Evolutionary conservation across 768 basidiomycete genomes (phyloP).

Genomic region (Brasilioporus rufonigricans): DNA sequence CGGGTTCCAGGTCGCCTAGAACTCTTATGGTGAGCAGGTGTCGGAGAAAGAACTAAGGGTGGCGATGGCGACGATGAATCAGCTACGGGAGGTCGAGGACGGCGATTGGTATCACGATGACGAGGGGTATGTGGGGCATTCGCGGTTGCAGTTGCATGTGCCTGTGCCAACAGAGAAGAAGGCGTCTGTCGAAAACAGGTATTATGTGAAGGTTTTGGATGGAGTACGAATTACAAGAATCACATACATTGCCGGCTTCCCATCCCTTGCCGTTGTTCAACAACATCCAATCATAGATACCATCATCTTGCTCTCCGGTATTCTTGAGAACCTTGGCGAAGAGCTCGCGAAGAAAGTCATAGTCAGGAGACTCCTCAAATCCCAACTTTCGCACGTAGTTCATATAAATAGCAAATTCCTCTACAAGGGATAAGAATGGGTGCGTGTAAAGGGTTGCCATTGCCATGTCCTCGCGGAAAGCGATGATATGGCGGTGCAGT

Average conservation of each 20-base stretch:
- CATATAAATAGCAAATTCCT: constrained; percentile 98
- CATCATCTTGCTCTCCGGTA: constrained; percentile 84
- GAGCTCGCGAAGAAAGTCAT: constrained; percentile 94
- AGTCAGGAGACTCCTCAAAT: constrained; percentile 96
- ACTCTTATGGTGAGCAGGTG: constrained; percentile 64
- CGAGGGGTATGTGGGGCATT: constrained; percentile 50
- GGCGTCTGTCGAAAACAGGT: constrained; percentile 34
- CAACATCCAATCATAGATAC: constrained; percentile 95
- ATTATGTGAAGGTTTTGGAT: constrained; percentile 2
- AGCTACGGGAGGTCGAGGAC: constrained; percentile 46
- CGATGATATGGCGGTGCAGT: not conserved
- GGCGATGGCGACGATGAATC: constrained; percentile 54
- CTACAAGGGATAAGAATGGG: constrained; percentile 29
- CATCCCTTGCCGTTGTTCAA: constrained; percentile 94
- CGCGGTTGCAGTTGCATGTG: constrained; percentile 57
- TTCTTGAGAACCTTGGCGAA: constrained; percentile 92
- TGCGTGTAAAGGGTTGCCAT: not conserved
- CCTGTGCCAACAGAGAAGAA: constrained; percentile 44
- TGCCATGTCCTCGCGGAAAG: not conserved
- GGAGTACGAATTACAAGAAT: constrained; percentile 28
- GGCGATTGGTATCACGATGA: constrained; percentile 57
- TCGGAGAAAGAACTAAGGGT: constrained; percentile 62
- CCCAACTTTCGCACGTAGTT: constrained; percentile 98
- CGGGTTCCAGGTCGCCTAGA: constrained; percentile 45
- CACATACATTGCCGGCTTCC: constrained; percentile 82